Evolutionary conservation across 805 yeast species (phyloP).

Genomic region (Geotrichum ghanense): DNA sequence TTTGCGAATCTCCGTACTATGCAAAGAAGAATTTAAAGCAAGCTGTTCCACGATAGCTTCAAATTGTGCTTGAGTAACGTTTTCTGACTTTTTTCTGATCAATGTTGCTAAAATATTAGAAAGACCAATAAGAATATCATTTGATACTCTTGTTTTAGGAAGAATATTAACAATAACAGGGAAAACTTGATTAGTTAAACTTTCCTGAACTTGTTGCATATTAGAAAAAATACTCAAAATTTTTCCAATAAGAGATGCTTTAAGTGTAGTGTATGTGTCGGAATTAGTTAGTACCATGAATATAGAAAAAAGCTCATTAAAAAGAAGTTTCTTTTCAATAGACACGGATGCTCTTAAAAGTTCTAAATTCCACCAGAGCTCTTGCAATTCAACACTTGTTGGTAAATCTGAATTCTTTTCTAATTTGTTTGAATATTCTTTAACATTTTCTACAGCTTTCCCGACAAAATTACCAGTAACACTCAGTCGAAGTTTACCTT

Average conservation of each 20-base stretch:
- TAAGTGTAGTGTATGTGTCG: background rate
- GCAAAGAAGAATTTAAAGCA: slow-evolving; percentile 22
- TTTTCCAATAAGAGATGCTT: background rate
- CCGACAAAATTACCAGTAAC: background rate
- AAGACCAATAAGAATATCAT: background rate
- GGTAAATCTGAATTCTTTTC: background rate
- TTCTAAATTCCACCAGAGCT: background rate
- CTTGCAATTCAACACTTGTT: background rate
- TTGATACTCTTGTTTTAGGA: background rate
- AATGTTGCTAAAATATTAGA: background rate
- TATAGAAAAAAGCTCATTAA: background rate
- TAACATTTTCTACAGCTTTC: background rate
- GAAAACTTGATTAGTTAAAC: background rate
- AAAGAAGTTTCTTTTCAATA: background rate
- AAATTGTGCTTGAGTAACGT: background rate
- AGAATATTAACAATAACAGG: background rate
- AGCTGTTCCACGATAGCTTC: background rate
- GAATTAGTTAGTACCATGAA: background rate
- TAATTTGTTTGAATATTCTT: background rate
- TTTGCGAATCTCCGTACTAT: slow-evolving; percentile 37
- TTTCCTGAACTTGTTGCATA: background rate
- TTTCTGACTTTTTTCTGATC: background rate
- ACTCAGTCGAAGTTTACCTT: background rate
- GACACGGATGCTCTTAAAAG: background rate
- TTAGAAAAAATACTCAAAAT: background rate